Percentiles rank a stretch among this genome's conserved stretches.
Conservation (phyloP, 306 rosid genomes). For the Parietaria judaica region DNA sequence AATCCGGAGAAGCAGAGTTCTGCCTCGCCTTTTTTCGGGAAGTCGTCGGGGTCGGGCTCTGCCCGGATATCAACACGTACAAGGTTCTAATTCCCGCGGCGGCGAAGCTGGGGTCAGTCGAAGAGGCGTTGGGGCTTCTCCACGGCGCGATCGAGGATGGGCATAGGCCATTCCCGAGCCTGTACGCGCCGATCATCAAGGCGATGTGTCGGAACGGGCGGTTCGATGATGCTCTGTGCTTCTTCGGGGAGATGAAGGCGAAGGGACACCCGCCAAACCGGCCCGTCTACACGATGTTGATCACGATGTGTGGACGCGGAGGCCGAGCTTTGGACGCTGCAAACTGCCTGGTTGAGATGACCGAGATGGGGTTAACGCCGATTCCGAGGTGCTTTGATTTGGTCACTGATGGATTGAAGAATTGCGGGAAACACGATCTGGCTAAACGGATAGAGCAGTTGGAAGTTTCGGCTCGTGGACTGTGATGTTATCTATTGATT, state of each 20-base stretch:
- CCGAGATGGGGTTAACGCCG: constrained; percentile 68
- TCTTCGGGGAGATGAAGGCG: constrained; percentile 77
- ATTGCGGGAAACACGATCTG: constrained; percentile 77
- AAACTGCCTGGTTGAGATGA: constrained; percentile 72
- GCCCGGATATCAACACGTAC: constrained; percentile 65
- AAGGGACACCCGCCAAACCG: constrained; percentile 90
- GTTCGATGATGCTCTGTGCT: constrained; percentile 86
- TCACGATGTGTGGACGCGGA: constrained; percentile 81
- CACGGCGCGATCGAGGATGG: constrained; percentile 62
- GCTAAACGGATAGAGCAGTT: constrained; percentile 68
- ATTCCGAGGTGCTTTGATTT: constrained; percentile 71
- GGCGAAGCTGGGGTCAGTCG: constrained; percentile 52
- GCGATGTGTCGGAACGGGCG: constrained; percentile 70
- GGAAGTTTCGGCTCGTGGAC: constrained; percentile 53
- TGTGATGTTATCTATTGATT: constrained; percentile 12
- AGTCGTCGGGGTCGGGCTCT: constrained; percentile 48
- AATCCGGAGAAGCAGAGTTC: constrained; percentile 55
- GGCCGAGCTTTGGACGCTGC: constrained; percentile 80
- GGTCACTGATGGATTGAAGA: constrained; percentile 90
- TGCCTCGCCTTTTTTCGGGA: constrained; percentile 49
- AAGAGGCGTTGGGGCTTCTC: constrained; percentile 63
- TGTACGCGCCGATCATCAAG: constrained; percentile 74
- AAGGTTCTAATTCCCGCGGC: constrained; percentile 62
- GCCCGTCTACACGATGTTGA: constrained; percentile 82
- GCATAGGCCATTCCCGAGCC: constrained; percentile 60